Percentiles rank a stretch among this genome's conserved stretches.
Conservation (phyloP, 176 grass and related monocot species). For the Oropetium thomaeum region DNA sequence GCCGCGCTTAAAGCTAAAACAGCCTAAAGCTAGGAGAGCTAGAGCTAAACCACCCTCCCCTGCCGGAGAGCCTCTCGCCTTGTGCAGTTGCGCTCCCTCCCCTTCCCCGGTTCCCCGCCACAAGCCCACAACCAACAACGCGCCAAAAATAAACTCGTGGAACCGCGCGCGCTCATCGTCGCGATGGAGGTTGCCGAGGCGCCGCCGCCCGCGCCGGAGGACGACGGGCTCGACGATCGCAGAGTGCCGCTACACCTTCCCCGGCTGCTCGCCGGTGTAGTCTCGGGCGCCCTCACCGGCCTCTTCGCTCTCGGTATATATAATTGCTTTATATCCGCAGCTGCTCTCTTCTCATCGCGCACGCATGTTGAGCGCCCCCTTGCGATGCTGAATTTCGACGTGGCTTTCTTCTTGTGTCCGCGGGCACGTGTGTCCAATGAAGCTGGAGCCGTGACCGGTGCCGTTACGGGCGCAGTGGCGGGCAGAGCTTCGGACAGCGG, state of each 20-base stretch:
- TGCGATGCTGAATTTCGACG: constrained; percentile 2
- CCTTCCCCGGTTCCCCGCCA: constrained; percentile 3
- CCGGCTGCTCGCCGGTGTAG: constrained; percentile 54
- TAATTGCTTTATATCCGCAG: no score
- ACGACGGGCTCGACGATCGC: constrained; percentile 32
- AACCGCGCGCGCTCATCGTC: no score
- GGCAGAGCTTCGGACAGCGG: constrained; percentile 70
- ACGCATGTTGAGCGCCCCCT: not conserved
- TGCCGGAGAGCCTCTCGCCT: constrained; percentile 20
- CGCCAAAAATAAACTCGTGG: constrained; percentile 44
- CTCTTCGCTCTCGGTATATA: constrained; percentile 73
- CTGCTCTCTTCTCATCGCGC: not conserved
- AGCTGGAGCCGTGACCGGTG: constrained; percentile 71
- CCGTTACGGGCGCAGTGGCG: constrained; percentile 59
- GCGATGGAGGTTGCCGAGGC: constrained; percentile 50
- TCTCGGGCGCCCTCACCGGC: constrained; percentile 65
- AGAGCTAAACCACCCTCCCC: not conserved
- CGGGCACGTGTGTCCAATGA: not conserved
- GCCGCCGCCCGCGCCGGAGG: not conserved
- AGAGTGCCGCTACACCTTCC: constrained; percentile 40
- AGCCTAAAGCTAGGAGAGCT: not conserved
- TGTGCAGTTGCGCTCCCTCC: not conserved
- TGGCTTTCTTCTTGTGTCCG: constrained; percentile 5
- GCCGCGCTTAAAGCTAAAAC: not conserved
- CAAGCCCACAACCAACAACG: constrained; percentile 1